phyloP scores from a whole-genome alignment of 257 asterid species.

The Capsicum pubescens region DNA sequence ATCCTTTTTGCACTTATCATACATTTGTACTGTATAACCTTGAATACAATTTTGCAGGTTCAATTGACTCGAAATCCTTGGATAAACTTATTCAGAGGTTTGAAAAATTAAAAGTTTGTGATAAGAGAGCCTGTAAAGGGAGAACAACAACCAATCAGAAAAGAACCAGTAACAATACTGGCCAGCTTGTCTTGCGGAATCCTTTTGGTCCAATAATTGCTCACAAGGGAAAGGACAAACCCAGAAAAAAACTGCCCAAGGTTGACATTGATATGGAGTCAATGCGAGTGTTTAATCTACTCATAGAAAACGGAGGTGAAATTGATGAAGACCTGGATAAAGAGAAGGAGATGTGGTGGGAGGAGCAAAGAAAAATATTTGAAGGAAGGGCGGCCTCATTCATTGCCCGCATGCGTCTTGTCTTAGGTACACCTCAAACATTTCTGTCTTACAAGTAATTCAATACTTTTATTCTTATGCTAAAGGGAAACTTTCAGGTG shows the following conservation, averaged over 20 bases:
- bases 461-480: constrained; percentile 10
- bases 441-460: constrained; percentile 21
- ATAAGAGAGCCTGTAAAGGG: background rate
- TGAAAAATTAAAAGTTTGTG: constrained; percentile 28
- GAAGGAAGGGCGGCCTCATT: constrained; percentile 35
- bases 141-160: background rate
- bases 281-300: constrained; percentile 39
- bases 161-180: constrained; percentile 22
- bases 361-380: constrained; percentile 34
- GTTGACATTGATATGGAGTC: constrained; percentile 51
- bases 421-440: constrained; percentile 49
- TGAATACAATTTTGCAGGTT: constrained; percentile 24
- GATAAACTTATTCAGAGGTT: constrained; percentile 30
- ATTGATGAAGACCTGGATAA: constrained; percentile 33
- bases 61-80: constrained; percentile 21
- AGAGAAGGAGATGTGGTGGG: constrained; percentile 41
- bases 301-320: constrained; percentile 40
- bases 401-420: constrained; percentile 39
- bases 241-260: constrained; percentile 32
- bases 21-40: constrained; percentile 9
- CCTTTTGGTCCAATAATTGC: constrained; percentile 32
- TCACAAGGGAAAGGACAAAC: constrained; percentile 22
- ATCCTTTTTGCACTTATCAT: constrained; percentile 21
- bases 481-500: constrained; percentile 41
- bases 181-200: constrained; percentile 40